Evolutionary conservation across 164 flowering plant species (phyloP), one percentile per base, ranked within the genome.

Genomic region (Tetrastigma voinierianum): DNA sequence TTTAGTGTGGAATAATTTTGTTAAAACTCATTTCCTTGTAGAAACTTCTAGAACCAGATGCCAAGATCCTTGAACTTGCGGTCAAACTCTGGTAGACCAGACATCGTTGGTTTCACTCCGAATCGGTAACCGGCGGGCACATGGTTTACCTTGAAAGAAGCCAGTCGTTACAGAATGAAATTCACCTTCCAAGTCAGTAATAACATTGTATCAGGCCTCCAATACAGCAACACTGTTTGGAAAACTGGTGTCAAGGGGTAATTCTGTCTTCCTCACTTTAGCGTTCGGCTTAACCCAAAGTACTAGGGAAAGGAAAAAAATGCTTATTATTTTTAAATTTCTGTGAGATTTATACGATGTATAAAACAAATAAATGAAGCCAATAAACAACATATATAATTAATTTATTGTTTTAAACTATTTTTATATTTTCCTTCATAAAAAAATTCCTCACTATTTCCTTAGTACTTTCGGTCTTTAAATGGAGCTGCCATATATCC

Each of bases 81-180:
- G 85, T 87, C 19, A 81, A 67, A 64, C 24, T 76, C 84, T 8
- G 87, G 78, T n/a, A 76, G 91, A 73, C 46, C 76, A 10, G 86
- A 80, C 54, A 81, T 84, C 24, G 62, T 84, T 59, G 86, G 84
- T 49, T 57, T 78, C 9, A 66, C 83, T 52, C 91, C 10, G 87
- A 78, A 47, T 58, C 57, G 48, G 89, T 83, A 85, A 8, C 87
- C 89, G 3, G 81, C 81, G 57, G 84, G 91, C 54, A 53, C 59
- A 20, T 84, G 91, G 91, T 87, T 87, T 63, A 77, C 83, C 20
- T 64, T 87, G 66, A 87, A 87, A 69, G 91, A 87, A 78, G 89
- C 84, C 6, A 80, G 86, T 72, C 76, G 64, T 17, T 87, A 87
- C 75, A 78, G 70, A 69, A 77, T 87, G 16, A 45, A 70, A 65